Conservation (phyloP, 345 rosid genomes). For the Gossypium stocksii region DNA sequence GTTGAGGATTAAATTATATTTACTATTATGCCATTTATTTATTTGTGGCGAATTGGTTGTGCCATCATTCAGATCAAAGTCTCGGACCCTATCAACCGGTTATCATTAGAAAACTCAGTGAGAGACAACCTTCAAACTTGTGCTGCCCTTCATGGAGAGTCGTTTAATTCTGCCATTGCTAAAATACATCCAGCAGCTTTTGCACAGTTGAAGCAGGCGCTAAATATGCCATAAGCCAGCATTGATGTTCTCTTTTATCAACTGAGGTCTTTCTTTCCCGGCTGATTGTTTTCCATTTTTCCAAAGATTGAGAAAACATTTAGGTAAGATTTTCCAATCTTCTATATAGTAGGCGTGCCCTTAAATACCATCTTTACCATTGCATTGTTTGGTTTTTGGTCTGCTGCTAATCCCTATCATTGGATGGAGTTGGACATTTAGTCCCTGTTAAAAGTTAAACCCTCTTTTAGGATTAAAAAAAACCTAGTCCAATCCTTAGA, state of each 20-base stretch:
- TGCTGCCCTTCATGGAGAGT: constrained; percentile 74
- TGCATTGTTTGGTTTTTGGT: neutral
- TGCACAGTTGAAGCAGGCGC: constrained; percentile 85
- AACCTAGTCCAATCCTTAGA: no score
- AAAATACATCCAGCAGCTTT: constrained; percentile 85
- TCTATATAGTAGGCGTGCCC: neutral
- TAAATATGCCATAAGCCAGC: constrained; percentile 59
- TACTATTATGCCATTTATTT: neutral
- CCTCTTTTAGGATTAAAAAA: no score
- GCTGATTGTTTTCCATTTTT: neutral
- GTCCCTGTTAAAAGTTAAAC: no score
- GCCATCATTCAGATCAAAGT: constrained; percentile 48
- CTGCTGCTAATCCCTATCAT: no score
- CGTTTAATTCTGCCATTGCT: constrained; percentile 63
- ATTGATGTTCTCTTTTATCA: neutral
- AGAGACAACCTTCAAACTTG: constrained; percentile 82
- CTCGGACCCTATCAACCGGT: constrained; percentile 77
- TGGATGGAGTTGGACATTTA: no score
- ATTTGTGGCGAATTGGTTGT: constrained; percentile 9
- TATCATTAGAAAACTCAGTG: constrained; percentile 71
- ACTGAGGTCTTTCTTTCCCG: constrained; percentile 6
- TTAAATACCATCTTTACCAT: neutral
- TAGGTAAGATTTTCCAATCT: constrained; percentile 22
- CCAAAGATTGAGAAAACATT: constrained; percentile 2
- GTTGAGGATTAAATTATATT: no score